Evolutionary conservation across 495 filamentous ascomycete genomes (phyloP), one percentile per base, ranked within the genome.

Genomic region (Penicillium nucicola): DNA sequence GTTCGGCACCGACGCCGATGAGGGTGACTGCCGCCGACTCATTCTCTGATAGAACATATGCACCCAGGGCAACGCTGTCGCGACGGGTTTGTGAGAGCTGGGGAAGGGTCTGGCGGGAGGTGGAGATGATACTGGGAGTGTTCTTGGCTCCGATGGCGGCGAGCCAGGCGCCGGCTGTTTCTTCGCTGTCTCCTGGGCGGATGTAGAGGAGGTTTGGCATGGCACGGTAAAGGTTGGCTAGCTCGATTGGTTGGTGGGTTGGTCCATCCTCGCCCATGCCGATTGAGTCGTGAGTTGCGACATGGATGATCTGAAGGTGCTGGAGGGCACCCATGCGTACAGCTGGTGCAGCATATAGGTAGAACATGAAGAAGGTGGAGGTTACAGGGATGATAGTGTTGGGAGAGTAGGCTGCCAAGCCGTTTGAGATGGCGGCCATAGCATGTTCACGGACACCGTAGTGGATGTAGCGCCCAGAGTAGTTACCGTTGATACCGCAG

Each of bases 151-250:
- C 53, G 15, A 84, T 60, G 0, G 79, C 82, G 5, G 68, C 57
- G 17, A 75, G 71, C 65, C 68, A 82, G 2, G 81, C 81, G 8
- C 79, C 82, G 0, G 75, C 76, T 1, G 70, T 71, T 50, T 84
- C 81, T 50, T 84, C 79, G 43, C 69, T 73, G 48, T 84, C 80
- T 18, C 71, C 69, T 0, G 79, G 80, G 1, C 80, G 75, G 45
- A 83, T 78, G 59, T 80, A 80, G n/a, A 79, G 65, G 2, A 84
- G 53, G 49, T 83, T 82, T 1, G 79, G 81, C 81, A 84, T 84
- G 8, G 79, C 77, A 4, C 81, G 76, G 57, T 79, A 85, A 17
- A 83, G 57, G 0, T 77, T 64, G 17, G 76, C 77, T 4, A 84
- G 67, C 35, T 78, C 81, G 48, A 85, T 76, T 3, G 81, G 81